phyloP scores from a whole-genome alignment of 2,329 filamentous ascomycete species.

The Trichoderma guizhouense region DNA sequence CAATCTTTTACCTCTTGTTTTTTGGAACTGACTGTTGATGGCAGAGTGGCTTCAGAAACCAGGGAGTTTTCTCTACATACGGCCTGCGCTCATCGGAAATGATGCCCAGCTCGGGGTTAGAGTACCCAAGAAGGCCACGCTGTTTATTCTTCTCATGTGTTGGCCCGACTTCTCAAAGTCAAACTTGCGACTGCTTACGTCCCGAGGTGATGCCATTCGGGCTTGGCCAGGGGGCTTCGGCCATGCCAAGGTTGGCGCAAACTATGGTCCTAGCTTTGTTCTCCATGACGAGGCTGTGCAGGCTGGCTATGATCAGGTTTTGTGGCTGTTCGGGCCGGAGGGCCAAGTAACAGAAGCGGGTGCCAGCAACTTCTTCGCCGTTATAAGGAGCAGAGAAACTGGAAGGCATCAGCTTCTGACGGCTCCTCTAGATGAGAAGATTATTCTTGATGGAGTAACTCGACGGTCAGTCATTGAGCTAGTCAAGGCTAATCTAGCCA shows the following conservation, averaged over 20 bases:
- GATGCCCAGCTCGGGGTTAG: no score
- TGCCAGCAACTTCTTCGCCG: constrained; percentile 78
- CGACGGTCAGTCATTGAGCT: neutral
- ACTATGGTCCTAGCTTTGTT: constrained; percentile 83
- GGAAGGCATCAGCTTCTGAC: no score
- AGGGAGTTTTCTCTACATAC: no score
- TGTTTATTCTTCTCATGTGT: no score
- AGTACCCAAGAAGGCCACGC: no score
- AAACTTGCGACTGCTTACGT: neutral
- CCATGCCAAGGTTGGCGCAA: constrained; percentile 87
- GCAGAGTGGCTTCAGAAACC: no score
- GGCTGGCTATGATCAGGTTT: constrained; percentile 77
- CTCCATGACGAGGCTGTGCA: constrained; percentile 67
- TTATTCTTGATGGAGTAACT: no score
- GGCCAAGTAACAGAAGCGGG: constrained; percentile 84
- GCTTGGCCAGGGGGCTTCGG: constrained; percentile 94
- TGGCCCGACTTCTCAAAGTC: no score
- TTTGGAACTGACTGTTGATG: neutral
- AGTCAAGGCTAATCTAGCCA: neutral
- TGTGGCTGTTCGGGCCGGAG: constrained; percentile 82
- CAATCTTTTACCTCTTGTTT: no score
- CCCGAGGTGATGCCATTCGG: constrained; percentile 65
- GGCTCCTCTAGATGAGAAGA: no score
- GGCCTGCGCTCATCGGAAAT: no score
- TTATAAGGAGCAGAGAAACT: no score